A percentile compares a stretch with the other conserved stretches of the same genome.
Conservation (phyloP, 495 filamentous ascomycete species). For the Neurospora sp. region DNA sequence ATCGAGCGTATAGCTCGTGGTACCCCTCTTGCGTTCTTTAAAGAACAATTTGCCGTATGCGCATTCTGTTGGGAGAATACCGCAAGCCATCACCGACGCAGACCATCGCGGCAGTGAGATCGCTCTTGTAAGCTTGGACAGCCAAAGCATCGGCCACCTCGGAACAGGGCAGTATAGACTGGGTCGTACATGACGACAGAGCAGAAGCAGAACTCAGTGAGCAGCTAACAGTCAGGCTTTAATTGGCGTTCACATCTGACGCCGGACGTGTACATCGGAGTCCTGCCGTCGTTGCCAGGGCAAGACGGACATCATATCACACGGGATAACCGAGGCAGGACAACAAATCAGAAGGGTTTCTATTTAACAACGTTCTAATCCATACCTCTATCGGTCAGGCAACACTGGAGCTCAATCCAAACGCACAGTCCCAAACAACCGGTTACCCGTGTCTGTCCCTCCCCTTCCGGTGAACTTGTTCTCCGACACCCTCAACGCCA, state of each 20-base stretch:
- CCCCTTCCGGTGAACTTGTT: conserved; percentile 46
- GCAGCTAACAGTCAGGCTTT: background rate
- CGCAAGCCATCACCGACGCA: background rate
- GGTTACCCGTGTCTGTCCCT: conserved; percentile 47
- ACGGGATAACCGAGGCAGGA: background rate
- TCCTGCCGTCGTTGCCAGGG: background rate
- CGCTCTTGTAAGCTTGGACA: conserved; percentile 4
- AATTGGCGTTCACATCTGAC: background rate
- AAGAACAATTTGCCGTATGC: conserved; percentile 47
- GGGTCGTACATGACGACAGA: background rate
- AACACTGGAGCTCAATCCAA: conserved; percentile 3
- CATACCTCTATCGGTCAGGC: background rate
- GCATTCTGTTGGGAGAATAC: conserved; percentile 15
- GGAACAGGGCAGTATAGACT: too few species aligned
- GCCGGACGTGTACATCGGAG: background rate
- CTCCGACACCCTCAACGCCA: conserved; percentile 44
- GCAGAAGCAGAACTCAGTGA: background rate
- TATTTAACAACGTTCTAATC: background rate
- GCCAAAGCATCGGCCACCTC: background rate
- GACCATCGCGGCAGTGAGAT: conserved; percentile 1
- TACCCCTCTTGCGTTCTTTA: conserved; percentile 30
- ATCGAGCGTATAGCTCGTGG: conserved; percentile 29
- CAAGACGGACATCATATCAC: background rate
- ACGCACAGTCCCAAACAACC: conserved; percentile 48
- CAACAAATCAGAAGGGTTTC: background rate